phyloP scores from a whole-genome alignment of 1,284 basidiomycete species.

The Leccinum pallidistipes region DNA sequence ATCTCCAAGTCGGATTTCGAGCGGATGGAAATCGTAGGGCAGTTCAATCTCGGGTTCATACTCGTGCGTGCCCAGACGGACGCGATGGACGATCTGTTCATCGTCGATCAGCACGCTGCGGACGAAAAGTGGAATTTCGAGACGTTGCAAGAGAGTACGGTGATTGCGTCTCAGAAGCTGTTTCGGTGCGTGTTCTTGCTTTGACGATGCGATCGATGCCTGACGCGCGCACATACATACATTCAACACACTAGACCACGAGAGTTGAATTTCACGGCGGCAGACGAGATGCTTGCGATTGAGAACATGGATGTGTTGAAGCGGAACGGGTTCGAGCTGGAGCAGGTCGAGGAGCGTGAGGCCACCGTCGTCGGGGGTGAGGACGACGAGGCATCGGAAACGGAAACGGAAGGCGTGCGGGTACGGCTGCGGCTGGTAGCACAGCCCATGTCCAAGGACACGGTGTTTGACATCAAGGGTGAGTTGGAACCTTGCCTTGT shows the following conservation, averaged over 20 bases:
- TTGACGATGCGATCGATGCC: neutral
- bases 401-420: constrained; percentile 27
- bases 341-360: constrained; percentile 51
- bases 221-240: neutral
- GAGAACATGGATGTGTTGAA: constrained; percentile 84
- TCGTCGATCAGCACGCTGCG: constrained; percentile 87
- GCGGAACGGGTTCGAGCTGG: constrained; percentile 87
- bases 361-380: constrained; percentile 26
- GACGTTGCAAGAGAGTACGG: constrained; percentile 84
- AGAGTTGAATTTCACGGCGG: constrained; percentile 80
- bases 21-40: constrained; percentile 85
- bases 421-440: constrained; percentile 71
- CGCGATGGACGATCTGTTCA: constrained; percentile 84
- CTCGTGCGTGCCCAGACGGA: constrained; percentile 48
- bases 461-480: constrained; percentile 71
- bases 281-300: constrained; percentile 86
- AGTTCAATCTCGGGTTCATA: constrained; percentile 98
- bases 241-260: constrained; percentile 58
- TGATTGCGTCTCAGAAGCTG: constrained; percentile 84
- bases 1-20: constrained; percentile 90
- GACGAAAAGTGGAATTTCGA: constrained; percentile 99
- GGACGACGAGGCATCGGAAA: neutral
- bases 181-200: constrained; percentile 57
- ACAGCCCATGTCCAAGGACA: constrained; percentile 90
- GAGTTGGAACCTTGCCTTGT: neutral